Evolutionary conservation across 2,329 filamentous ascomycete genomes (phyloP).

Genomic region (Scedosporium dehoogii): DNA sequence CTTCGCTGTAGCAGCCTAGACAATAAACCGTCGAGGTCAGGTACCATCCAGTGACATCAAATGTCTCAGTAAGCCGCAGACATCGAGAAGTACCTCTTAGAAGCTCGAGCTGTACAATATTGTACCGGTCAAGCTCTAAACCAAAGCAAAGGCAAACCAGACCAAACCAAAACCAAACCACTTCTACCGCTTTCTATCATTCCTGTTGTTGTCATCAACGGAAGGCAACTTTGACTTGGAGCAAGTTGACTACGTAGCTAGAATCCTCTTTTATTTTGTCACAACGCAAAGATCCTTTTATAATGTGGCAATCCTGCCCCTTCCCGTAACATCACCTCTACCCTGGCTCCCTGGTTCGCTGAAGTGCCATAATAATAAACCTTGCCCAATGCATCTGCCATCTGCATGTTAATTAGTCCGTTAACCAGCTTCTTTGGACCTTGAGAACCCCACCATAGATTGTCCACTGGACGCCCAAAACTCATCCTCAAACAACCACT

Average conservation of each 20-base stretch:
- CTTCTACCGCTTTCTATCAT: background rate
- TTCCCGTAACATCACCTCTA: background rate
- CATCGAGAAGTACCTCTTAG: background rate
- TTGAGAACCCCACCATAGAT: constrained; percentile 2
- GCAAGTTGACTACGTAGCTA: background rate
- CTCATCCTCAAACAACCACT: background rate
- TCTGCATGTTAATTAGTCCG: background rate
- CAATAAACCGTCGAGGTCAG: background rate
- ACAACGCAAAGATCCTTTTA: background rate
- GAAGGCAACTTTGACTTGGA: background rate
- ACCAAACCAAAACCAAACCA: background rate
- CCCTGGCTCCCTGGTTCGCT: background rate
- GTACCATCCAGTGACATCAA: no score
- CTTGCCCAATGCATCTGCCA: background rate
- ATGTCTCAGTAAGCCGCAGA: background rate
- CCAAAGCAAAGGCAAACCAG: background rate
- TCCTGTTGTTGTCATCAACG: background rate
- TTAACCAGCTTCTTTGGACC: background rate
- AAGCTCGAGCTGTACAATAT: background rate
- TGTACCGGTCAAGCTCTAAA: background rate
- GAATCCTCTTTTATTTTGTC: background rate
- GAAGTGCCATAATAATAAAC: background rate
- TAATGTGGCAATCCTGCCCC: background rate
- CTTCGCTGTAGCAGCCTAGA: background rate
- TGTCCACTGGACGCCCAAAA: background rate